Evolutionary conservation across 768 basidiomycete genomes (phyloP).

Genomic region (Lentinula sp.): DNA sequence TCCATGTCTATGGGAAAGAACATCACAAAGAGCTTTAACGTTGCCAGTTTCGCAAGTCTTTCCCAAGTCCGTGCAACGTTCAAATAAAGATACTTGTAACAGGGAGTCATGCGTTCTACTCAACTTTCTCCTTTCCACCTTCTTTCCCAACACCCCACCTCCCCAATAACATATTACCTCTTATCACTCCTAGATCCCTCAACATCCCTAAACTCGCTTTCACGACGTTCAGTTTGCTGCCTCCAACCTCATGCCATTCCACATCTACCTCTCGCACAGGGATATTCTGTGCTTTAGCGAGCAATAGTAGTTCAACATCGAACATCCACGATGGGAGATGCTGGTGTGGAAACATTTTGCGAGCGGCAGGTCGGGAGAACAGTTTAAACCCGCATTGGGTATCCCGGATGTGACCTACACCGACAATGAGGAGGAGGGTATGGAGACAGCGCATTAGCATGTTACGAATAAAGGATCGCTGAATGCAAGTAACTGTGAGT

Average conservation of each 20-base stretch:
- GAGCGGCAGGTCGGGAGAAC: constrained; percentile 79
- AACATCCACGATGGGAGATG: constrained; percentile 94
- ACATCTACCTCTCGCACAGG: constrained; percentile 85
- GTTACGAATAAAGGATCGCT: constrained; percentile 88
- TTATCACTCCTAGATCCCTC: constrained; percentile 74
- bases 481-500: not conserved
- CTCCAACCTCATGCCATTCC: constrained; percentile 89
- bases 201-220: constrained; percentile 88
- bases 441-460: constrained; percentile 93
- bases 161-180: constrained; percentile 61
- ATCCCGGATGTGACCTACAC: constrained; percentile 86
- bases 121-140: not conserved
- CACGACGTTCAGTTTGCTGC: constrained; percentile 86
- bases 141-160: not conserved
- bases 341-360: constrained; percentile 77
- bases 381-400: constrained; percentile 98
- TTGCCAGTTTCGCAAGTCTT: no score
- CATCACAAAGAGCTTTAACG: no score
- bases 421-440: constrained; percentile 80
- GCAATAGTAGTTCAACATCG: constrained; percentile 86
- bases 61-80: no score
- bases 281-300: constrained; percentile 73
- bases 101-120: not conserved
- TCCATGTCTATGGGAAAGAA: no score
- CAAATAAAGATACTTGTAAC: no score